Conservation (phyloP, 257 asterid genomes). For the Paraleonurus japonicus region DNA sequence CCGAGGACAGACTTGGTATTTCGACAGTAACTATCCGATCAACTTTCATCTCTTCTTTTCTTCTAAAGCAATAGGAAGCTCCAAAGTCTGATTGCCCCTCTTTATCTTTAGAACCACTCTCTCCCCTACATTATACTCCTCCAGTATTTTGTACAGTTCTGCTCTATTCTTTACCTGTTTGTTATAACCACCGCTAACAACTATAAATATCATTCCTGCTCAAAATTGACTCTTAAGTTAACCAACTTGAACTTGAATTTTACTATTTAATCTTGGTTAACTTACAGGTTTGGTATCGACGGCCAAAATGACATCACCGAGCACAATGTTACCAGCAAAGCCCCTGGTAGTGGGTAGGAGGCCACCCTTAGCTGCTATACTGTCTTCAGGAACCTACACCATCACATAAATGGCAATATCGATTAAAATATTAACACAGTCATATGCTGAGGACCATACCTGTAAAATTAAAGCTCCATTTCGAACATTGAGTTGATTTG, state of each 20-base stretch:
- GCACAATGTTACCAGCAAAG: conserved; percentile 82
- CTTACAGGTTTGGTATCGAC: conserved; percentile 75
- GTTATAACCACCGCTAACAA: conserved; percentile 16
- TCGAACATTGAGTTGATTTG: conserved; percentile 90
- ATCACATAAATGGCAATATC: background rate
- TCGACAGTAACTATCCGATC: background rate
- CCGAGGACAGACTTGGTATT: background rate
- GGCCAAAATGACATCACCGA: conserved; percentile 79
- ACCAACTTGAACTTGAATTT: background rate
- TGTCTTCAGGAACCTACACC: conserved; percentile 67
- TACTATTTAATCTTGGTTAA: background rate
- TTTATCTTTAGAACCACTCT: conserved; percentile 58
- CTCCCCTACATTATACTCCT: conserved; percentile 71
- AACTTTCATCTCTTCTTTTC: conserved; percentile 37
- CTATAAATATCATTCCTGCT: background rate
- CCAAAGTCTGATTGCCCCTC: conserved; percentile 62
- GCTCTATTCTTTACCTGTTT: conserved; percentile 82
- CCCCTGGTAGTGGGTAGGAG: conserved; percentile 81
- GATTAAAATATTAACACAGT: background rate
- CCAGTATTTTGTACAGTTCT: conserved; percentile 63
- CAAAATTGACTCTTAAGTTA: background rate
- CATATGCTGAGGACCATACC: conserved; percentile 38
- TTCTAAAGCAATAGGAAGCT: conserved; percentile 65
- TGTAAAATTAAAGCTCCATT: conserved; percentile 82
- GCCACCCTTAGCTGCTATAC: conserved; percentile 77